A percentile compares a stretch with the other conserved stretches of the same genome.
phyloP scores from a whole-genome alignment of 2,329 filamentous ascomycete genomes.

The Aciculosporium take region DNA sequence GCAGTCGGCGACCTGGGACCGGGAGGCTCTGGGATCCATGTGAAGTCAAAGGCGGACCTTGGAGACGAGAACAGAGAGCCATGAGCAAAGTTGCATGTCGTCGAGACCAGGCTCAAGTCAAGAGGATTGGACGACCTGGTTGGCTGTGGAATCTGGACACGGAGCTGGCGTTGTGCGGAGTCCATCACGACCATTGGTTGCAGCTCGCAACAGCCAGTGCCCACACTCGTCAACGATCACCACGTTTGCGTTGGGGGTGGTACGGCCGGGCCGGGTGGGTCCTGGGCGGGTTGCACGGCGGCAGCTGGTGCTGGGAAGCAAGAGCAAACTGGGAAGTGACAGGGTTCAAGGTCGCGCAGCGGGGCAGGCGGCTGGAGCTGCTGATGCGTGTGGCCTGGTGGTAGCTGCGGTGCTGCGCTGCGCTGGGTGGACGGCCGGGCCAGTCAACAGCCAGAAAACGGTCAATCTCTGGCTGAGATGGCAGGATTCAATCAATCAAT shows the following conservation, averaged over 20 bases:
- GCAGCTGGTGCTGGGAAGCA: background rate
- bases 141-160: conserved; percentile 3
- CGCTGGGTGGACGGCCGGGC: background rate
- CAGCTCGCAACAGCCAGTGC: background rate
- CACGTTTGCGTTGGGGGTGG: conserved; percentile 1
- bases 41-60: conserved; percentile 4
- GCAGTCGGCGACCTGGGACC: background rate
- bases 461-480: background rate
- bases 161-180: conserved; percentile 3
- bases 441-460: background rate
- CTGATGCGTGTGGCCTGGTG: background rate
- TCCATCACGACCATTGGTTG: conserved; percentile 3
- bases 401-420: too few species aligned
- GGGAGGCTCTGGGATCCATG: conserved; percentile 3
- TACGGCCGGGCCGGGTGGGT: too few species aligned
- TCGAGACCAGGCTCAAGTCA: background rate
- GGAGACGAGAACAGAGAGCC: conserved; percentile 1
- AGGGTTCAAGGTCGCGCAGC: background rate
- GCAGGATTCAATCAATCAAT: background rate
- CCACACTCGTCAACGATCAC: conserved; percentile 1
- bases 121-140: background rate
- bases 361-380: background rate
- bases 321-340: too few species aligned
- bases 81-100: background rate
- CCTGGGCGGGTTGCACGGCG: background rate